phyloP scores from a whole-genome alignment of 352 stramenopile genomes.

The Globisporangium sylvaticum region DNA sequence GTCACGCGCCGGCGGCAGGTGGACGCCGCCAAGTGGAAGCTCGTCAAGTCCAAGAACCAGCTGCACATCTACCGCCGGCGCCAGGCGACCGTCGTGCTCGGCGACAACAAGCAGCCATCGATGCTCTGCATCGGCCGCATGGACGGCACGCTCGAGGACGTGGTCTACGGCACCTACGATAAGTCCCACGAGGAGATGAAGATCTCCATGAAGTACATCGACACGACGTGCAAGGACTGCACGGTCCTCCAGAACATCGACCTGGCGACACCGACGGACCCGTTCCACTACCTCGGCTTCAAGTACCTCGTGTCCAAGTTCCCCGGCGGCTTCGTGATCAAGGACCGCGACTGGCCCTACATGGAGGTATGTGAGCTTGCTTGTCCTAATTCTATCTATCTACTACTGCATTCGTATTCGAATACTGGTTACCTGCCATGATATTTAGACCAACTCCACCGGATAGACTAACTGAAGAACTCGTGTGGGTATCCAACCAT shows the following conservation, averaged over 20 bases:
- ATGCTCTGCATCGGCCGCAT: conserved; percentile 44
- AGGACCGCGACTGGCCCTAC: conserved; percentile 32
- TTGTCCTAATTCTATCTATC: no score
- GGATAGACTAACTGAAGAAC: background rate
- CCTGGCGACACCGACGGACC: conserved; percentile 28
- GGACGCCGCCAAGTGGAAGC: conserved; percentile 45
- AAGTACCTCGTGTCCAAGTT: conserved; percentile 41
- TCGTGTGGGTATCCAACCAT: background rate
- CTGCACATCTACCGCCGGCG: conserved; percentile 46
- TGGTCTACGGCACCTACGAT: conserved; percentile 45
- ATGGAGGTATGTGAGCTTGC: conserved; percentile 19
- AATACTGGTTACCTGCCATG: no score
- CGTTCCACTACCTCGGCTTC: conserved; percentile 46
- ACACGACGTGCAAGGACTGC: conserved; percentile 38
- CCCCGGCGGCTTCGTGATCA: conserved; percentile 28
- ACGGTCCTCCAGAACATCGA: conserved; percentile 46
- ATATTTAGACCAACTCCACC: background rate
- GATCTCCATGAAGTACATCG: conserved; percentile 26
- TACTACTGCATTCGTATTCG: no score
- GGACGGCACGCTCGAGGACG: conserved; percentile 38
- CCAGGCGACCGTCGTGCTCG: background rate
- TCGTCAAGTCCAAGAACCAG: conserved; percentile 28
- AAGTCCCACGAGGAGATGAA: conserved; percentile 54
- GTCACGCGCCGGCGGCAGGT: conserved; percentile 19
- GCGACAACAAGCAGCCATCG: conserved; percentile 23